These are phyloP conservation scores for Cucurbita ficifolia DNA, from an alignment of 306 rosid species.

Conservation along the genomic window DNA sequence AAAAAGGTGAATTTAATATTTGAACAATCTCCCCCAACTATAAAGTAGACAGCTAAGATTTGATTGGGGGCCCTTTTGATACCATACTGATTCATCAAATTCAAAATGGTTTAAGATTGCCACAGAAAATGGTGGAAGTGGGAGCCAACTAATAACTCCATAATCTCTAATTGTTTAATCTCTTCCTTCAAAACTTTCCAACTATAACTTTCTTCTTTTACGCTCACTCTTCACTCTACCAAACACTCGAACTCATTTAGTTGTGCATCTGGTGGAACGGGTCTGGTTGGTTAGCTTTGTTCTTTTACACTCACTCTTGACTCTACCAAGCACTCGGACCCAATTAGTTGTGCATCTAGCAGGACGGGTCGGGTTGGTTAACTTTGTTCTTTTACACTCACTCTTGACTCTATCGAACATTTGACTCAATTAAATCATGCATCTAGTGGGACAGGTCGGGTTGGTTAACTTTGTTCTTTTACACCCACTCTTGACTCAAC, in stretches of 20 bases:
- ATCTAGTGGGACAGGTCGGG: no score
- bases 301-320: slow-evolving; percentile 1
- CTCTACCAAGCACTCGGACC: not conserved
- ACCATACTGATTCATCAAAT: not conserved
- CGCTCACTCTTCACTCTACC: not conserved
- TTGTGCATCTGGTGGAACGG: no score
- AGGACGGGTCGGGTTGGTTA: no score
- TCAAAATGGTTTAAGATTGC: not conserved
- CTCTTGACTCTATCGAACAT: not conserved
- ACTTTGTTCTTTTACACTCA: not conserved
- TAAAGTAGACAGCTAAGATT: not conserved
- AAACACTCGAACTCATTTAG: not conserved
- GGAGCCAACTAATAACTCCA: not conserved
- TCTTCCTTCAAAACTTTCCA: not conserved
- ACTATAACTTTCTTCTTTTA: not conserved
- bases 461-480: not conserved
- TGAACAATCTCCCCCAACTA: not conserved
- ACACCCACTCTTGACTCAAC: not conserved
- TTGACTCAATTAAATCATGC: not conserved
- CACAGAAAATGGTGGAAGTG: not conserved
- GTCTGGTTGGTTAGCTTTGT: not conserved
- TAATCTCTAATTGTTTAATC: not conserved
- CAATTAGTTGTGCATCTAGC: not conserved
- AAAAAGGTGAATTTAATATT: not conserved
- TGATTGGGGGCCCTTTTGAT: not conserved